Conservation (phyloP, 441 rosid species). For the Kokia cookei region DNA sequence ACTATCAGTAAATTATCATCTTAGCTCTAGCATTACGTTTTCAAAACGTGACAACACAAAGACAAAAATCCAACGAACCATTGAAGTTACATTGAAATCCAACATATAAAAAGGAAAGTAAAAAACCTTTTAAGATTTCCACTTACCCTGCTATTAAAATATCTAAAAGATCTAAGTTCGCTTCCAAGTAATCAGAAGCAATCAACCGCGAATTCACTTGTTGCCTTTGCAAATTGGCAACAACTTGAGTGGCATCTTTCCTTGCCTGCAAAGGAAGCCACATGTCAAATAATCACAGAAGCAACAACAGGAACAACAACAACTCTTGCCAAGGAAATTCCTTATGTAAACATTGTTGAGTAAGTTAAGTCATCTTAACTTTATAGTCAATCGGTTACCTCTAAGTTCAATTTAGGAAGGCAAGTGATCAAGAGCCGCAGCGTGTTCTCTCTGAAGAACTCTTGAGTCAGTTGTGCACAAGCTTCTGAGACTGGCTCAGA, state of each 20-base stretch:
- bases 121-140: background rate
- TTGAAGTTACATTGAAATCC: background rate
- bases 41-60: background rate
- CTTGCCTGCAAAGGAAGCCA: conserved; percentile 50
- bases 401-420: conserved; percentile 83
- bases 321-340: background rate
- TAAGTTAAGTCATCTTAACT: background rate
- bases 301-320: background rate
- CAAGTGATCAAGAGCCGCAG: conserved; percentile 66
- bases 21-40: background rate
- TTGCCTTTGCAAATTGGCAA: conserved; percentile 92
- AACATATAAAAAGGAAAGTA: background rate
- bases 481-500: conserved; percentile 93
- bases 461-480: conserved; percentile 85
- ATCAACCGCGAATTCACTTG: conserved; percentile 85
- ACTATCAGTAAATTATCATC: background rate
- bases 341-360: background rate
- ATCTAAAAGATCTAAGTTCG: conserved; percentile 78
- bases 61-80: background rate
- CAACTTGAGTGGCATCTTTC: conserved; percentile 97
- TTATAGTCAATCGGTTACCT: conserved; percentile 35
- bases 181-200: conserved; percentile 87
- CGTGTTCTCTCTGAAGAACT: conserved; percentile 79
- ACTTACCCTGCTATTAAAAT: conserved; percentile 74
- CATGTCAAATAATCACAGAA: conserved; percentile 4